Conservation (phyloP, 2,329 filamentous ascomycete genomes). For the Hypoxylon sp. region DNA sequence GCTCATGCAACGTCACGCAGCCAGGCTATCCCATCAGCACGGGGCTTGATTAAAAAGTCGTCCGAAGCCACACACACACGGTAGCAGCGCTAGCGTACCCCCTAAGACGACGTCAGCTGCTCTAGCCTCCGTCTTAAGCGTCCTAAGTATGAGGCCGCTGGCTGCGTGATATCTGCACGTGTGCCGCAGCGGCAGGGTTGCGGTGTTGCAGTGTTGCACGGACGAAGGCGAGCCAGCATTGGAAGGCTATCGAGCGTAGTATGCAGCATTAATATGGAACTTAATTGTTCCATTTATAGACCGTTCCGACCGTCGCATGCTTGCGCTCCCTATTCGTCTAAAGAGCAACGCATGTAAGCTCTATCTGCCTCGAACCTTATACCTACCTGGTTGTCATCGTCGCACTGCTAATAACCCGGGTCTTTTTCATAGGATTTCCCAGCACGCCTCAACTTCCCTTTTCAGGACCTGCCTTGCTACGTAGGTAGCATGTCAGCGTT, state of each 20-base stretch:
- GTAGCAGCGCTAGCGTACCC: slow-evolving; percentile 39
- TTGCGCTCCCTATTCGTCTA: slow-evolving; percentile 38
- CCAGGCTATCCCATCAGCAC: slow-evolving; percentile 37
- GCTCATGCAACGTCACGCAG: slow-evolving; percentile 48
- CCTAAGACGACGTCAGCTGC: slow-evolving; percentile 47
- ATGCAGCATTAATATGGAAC: slow-evolving; percentile 44
- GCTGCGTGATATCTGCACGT: slow-evolving; percentile 43
- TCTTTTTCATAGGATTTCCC: slow-evolving; percentile 38
- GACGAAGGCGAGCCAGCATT: slow-evolving; percentile 38
- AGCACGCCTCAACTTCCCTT: slow-evolving; percentile 42
- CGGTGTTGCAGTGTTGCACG: slow-evolving; percentile 28
- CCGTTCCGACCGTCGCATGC: slow-evolving; percentile 39
- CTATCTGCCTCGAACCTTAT: slow-evolving; percentile 23
- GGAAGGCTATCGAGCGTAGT: slow-evolving; percentile 39
- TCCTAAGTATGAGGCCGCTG: slow-evolving; percentile 28
- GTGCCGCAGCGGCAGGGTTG: slow-evolving; percentile 34
- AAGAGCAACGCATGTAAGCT: slow-evolving; percentile 24
- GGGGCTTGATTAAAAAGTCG: slow-evolving; percentile 36
- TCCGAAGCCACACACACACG: slow-evolving; percentile 40
- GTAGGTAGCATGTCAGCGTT: slow-evolving; percentile 37
- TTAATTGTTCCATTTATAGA: slow-evolving; percentile 47
- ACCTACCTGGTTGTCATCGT: slow-evolving; percentile 13
- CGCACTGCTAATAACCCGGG: slow-evolving; percentile 38
- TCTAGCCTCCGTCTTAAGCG: slow-evolving; percentile 36
- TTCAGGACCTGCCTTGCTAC: slow-evolving; percentile 39